Evolutionary conservation across 2,329 filamentous ascomycete species (phyloP).

Genomic region (Monilinia fructicola): DNA sequence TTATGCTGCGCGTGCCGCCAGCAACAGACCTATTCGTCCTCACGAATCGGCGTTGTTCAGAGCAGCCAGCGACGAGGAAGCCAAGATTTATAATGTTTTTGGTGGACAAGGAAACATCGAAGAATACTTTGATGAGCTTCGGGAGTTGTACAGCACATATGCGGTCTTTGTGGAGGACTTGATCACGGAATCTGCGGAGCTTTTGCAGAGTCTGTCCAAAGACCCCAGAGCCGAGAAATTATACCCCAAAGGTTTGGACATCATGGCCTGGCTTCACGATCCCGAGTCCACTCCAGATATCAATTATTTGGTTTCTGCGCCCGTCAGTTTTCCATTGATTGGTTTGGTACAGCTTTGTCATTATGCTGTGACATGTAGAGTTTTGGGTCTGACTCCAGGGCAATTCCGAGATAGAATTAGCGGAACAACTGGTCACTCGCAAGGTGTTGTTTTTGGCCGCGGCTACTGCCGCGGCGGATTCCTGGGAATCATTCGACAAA

Average conservation of each 20-base stretch:
- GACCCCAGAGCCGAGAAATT: conserved; percentile 90
- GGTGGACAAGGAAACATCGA: conserved; percentile 98
- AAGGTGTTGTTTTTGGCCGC: conserved; percentile 91
- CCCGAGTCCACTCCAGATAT: conserved; percentile 87
- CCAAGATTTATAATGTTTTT: conserved; percentile 89
- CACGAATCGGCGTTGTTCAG: conserved; percentile 92
- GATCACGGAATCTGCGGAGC: conserved; percentile 75
- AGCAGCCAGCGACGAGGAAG: conserved; percentile 79
- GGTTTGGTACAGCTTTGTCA: conserved; percentile 94
- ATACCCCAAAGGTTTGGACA: conserved; percentile 93
- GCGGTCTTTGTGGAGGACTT: conserved; percentile 86
- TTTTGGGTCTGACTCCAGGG: conserved; percentile 84
- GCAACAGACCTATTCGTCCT: conserved; percentile 81
- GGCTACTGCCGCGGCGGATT: conserved; percentile 83
- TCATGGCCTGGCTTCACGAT: conserved; percentile 90
- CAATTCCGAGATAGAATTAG: conserved; percentile 80
- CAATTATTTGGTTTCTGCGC: conserved; percentile 91
- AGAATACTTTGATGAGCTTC: conserved; percentile 97
- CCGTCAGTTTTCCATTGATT: conserved; percentile 94
- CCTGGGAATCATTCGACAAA: conserved; percentile 88
- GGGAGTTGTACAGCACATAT: conserved; percentile 88
- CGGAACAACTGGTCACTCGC: conserved; percentile 93
- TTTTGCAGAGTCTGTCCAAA: conserved; percentile 80
- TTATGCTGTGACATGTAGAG: conserved; percentile 91
- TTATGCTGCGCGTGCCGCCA: conserved; percentile 82